A percentile compares a stretch with the other conserved stretches of the same genome.
phyloP scores from a whole-genome alignment of 139 green algal species.

The Spirogloea muscicola region DNA sequence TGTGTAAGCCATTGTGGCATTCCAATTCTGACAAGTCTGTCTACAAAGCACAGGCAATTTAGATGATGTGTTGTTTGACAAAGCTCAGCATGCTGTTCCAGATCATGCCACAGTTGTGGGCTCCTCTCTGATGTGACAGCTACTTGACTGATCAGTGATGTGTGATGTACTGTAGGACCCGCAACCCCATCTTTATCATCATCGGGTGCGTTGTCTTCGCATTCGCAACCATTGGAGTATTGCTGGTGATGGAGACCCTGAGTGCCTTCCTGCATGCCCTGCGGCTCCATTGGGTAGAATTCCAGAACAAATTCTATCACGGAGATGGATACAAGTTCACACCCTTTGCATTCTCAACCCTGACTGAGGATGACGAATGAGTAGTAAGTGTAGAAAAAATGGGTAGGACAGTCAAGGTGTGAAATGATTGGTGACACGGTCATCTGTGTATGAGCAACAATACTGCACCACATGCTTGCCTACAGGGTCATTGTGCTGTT shows the following conservation, averaged over 20 bases:
- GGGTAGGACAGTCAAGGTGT: too few relatives aligned
- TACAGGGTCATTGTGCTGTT: too few relatives aligned
- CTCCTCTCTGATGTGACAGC: neutral
- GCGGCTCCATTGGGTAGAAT: constrained; percentile 90
- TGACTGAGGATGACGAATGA: constrained; percentile 55
- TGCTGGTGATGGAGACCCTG: constrained; percentile 98
- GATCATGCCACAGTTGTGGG: neutral
- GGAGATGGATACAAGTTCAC: constrained; percentile 86
- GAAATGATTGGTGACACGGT: too few relatives aligned
- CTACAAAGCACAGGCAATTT: constrained; percentile 17
- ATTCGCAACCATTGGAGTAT: constrained; percentile 85
- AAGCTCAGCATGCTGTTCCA: constrained; percentile 2
- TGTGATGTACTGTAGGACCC: constrained; percentile 35
- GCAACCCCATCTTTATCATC: constrained; percentile 43
- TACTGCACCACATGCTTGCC: too few relatives aligned
- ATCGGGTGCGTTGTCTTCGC: constrained; percentile 86
- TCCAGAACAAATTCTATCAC: constrained; percentile 68
- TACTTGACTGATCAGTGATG: neutral
- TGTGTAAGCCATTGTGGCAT: too few relatives aligned
- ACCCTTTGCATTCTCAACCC: constrained; percentile 74
- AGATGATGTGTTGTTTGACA: constrained; percentile 3
- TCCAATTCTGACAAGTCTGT: neutral
- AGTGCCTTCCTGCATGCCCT: constrained; percentile 96
- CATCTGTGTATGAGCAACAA: too few relatives aligned
- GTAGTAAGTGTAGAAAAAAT: too few relatives aligned